Percentiles rank a stretch among this genome's conserved stretches.
These are phyloP conservation scores for Solanum medicagineum DNA, from an alignment of 257 asterid species.

Conservation along the genomic window DNA sequence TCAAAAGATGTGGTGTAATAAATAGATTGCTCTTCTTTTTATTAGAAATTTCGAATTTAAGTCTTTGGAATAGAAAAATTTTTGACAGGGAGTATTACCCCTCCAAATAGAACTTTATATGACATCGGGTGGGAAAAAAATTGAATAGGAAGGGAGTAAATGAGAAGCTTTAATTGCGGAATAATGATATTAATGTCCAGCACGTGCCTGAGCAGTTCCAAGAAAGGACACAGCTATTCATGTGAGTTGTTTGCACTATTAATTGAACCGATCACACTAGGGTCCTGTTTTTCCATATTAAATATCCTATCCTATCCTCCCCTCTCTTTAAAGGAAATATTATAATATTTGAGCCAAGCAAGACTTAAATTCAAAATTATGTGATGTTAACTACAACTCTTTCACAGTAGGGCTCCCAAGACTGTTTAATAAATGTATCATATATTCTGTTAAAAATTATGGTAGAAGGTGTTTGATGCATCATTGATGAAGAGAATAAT, in stretches of 20 bases:
- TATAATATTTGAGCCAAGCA: neutral
- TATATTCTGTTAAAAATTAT: neutral
- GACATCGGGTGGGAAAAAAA: too few relatives aligned
- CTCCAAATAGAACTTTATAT: rapidly evolving
- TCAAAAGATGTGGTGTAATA: too few relatives aligned
- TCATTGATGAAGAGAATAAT: neutral
- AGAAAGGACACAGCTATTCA: neutral
- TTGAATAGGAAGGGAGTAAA: neutral
- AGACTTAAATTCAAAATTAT: neutral
- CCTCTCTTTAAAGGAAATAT: too few relatives aligned
- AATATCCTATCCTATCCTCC: neutral
- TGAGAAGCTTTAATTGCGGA: neutral
- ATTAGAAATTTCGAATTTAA: too few relatives aligned
- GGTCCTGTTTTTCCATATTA: neutral
- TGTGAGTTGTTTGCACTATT: neutral
- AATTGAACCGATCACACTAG: neutral
- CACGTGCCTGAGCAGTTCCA: neutral
- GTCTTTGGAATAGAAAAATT: too few relatives aligned
- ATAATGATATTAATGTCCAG: neutral
- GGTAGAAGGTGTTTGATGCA: neutral
- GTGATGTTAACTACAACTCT: neutral
- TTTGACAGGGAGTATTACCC: rapidly evolving
- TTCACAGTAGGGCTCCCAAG: too few relatives aligned
- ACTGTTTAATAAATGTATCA: too few relatives aligned
- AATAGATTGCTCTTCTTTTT: too few relatives aligned